Evolutionary conservation across 2,329 filamentous ascomycete species (phyloP).

Genomic region (Xylariaceae sp.): DNA sequence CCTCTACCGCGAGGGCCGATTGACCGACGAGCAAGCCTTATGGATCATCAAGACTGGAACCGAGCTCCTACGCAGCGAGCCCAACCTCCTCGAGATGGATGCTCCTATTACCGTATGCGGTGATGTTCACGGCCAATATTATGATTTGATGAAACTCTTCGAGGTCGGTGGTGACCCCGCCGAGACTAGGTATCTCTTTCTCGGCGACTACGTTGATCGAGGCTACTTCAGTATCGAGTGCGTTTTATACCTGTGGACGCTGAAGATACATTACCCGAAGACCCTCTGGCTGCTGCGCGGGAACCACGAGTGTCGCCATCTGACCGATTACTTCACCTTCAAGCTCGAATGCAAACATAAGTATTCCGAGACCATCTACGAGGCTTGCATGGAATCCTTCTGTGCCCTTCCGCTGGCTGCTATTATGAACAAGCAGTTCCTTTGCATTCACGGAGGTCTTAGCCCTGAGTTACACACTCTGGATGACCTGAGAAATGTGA

Average conservation of each 20-base stretch:
- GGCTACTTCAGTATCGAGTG: slow-evolving; percentile 99
- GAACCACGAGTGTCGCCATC: slow-evolving; percentile 97
- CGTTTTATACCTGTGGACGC: slow-evolving; percentile 93
- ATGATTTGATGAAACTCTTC: slow-evolving; percentile 99
- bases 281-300: slow-evolving; percentile 95
- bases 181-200: slow-evolving; percentile 94
- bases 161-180: slow-evolving; percentile 96
- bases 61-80: slow-evolving; percentile 84
- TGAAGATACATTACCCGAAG: slow-evolving; percentile 99
- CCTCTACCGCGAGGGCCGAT: slow-evolving; percentile 93
- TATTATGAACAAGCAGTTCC: slow-evolving; percentile 99
- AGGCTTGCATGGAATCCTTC: slow-evolving; percentile 98
- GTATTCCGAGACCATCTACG: slow-evolving; percentile 94
- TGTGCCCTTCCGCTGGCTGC: slow-evolving; percentile 90
- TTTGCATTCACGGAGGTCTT: slow-evolving; percentile 96
- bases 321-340: slow-evolving; percentile 99
- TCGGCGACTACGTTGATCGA: slow-evolving; percentile 97
- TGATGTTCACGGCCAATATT: slow-evolving; percentile 98
- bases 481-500: slow-evolving; percentile 86
- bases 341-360: slow-evolving; percentile 99
- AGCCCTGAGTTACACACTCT: slow-evolving; percentile 95
- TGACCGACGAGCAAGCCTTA: slow-evolving; percentile 96
- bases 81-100: slow-evolving; percentile 98
- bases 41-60: slow-evolving; percentile 91
- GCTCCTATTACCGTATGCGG: slow-evolving; percentile 98